Conservation (phyloP, 805 yeast species). For the Priceomyces haplophilus region DNA sequence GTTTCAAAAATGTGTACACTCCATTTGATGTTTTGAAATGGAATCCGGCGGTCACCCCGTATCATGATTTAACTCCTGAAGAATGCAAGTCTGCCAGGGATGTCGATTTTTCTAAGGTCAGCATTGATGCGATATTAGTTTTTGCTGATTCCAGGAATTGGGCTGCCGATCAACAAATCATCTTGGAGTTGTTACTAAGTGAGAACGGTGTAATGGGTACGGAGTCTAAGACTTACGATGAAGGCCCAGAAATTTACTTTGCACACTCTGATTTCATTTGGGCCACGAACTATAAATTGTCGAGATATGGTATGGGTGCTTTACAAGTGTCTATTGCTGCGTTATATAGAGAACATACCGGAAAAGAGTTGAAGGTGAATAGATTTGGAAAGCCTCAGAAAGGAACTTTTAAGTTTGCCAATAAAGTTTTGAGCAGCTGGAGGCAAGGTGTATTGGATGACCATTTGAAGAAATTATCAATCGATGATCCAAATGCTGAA, state of each 20-base stretch:
- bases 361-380: conserved; percentile 72
- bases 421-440: conserved; percentile 73
- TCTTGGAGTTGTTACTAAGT: conserved; percentile 73
- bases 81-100: conserved; percentile 53
- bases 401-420: conserved; percentile 82
- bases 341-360: conserved; percentile 79
- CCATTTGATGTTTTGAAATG: conserved; percentile 81
- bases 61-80: conserved; percentile 73
- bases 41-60: conserved; percentile 85
- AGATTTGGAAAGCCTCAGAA: conserved; percentile 89
- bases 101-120: conserved; percentile 62
- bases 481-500: conserved; percentile 41
- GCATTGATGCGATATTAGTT: conserved; percentile 79
- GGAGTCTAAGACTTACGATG: conserved; percentile 60
- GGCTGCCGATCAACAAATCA: conserved; percentile 92
- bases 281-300: conserved; percentile 82
- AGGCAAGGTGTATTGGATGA: conserved; percentile 73
- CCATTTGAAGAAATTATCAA: conserved; percentile 56
- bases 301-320: conserved; percentile 94
- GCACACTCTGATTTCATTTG: conserved; percentile 92
- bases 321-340: conserved; percentile 86
- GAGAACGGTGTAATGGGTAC: conserved; percentile 86
- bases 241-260: conserved; percentile 80
- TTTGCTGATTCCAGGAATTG: conserved; percentile 91
- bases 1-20: conserved; percentile 77